Percentiles rank a stretch among this genome's conserved stretches.
phyloP scores from a whole-genome alignment of 345 rosid species.

The Aurinia saxatilis region DNA sequence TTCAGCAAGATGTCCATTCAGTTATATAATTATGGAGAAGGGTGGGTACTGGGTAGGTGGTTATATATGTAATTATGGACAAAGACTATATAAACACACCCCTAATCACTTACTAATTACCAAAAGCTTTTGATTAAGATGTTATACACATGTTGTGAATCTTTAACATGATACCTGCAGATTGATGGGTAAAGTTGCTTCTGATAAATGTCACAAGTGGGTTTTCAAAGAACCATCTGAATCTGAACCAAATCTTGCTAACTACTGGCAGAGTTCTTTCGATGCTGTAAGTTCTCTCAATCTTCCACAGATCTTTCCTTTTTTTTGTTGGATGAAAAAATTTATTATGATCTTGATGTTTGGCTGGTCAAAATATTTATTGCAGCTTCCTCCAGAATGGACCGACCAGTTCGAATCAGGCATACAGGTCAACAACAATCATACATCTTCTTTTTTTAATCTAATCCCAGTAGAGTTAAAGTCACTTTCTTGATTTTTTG shows the following conservation, averaged over 20 bases:
- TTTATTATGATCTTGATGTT: slow-evolving; percentile 27
- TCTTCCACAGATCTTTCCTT: neutral
- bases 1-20: slow-evolving; percentile 99
- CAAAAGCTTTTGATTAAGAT: neutral
- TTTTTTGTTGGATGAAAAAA: slow-evolving; percentile 22
- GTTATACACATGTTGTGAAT: neutral
- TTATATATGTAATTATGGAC: slow-evolving; percentile 14
- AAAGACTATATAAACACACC: slow-evolving; percentile 17
- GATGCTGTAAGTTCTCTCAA: slow-evolving; percentile 67
- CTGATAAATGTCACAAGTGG: slow-evolving; percentile 99
- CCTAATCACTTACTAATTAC: slow-evolving; percentile 8
- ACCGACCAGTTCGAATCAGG: slow-evolving; percentile 99
- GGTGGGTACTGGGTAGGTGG: slow-evolving; percentile 99
- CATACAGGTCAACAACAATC: slow-evolving; percentile 66
- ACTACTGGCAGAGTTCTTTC: slow-evolving; percentile 99
- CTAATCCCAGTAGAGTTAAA: too few species aligned
- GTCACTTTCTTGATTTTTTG: slow-evolving; percentile 1
- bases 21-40: slow-evolving; percentile 99
- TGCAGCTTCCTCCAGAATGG: slow-evolving; percentile 99
- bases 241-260: slow-evolving; percentile 87
- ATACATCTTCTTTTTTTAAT: neutral
- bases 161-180: slow-evolving; percentile 35
- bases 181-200: slow-evolving; percentile 99
- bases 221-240: slow-evolving; percentile 97
- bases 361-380: slow-evolving; percentile 24